Conservation (phyloP, 225 moss, liverwort and hornwort species). For the Pseudisothecium myosuroides region DNA sequence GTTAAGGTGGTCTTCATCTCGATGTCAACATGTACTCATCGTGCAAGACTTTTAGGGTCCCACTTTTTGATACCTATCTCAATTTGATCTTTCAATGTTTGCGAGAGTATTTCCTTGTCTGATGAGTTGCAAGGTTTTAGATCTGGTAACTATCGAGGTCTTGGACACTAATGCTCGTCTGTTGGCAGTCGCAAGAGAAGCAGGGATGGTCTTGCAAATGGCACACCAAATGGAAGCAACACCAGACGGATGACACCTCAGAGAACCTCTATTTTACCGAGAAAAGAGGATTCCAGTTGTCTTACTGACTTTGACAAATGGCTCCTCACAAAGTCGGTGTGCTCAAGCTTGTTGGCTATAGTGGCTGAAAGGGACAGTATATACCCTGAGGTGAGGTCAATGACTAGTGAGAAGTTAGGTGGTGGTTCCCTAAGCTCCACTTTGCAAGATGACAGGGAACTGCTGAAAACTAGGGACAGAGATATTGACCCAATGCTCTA, state of each 20-base stretch:
- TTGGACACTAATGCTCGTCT: neutral
- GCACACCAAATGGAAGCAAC: constrained; percentile 15
- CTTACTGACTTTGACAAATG: constrained; percentile 32
- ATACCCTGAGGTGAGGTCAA: constrained; percentile 30
- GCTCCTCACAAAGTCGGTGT: constrained; percentile 52
- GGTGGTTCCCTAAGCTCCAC: neutral
- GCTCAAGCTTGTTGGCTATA: constrained; percentile 33
- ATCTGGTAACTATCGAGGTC: neutral
- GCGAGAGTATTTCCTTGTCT: neutral
- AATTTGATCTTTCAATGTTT: neutral
- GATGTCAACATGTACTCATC: neutral
- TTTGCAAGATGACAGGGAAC: constrained; percentile 39
- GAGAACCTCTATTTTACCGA: neutral
- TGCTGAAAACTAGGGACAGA: constrained; percentile 6
- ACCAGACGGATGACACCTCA: neutral
- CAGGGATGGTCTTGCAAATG: neutral
- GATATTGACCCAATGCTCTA: constrained; percentile 32
- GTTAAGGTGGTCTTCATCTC: neutral
- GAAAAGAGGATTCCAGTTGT: neutral
- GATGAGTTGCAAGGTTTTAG: neutral
- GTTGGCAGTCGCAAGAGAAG: constrained; percentile 21
- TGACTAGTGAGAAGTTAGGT: constrained; percentile 10
- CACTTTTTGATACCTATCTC: neutral
- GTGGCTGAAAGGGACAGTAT: constrained; percentile 35
- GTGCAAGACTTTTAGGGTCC: neutral